These are phyloP conservation scores for Botryotinia narcissicola DNA, from an alignment of 2,329 filamentous ascomycete genomes.

Conservation along the genomic window DNA sequence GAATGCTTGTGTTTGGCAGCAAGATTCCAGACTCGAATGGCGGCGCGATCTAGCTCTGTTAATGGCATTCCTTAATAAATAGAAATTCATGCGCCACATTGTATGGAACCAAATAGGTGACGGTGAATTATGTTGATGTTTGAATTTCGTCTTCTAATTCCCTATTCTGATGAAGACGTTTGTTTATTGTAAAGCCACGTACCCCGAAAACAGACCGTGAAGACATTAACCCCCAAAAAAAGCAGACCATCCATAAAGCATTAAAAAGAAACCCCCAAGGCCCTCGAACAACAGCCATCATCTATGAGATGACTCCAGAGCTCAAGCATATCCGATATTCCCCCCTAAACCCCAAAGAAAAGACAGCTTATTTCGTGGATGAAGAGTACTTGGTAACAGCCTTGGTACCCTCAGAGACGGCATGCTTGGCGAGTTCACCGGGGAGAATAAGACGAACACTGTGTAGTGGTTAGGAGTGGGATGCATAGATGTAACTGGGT, in stretches of 20 bases:
- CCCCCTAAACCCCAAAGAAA: conserved; percentile 55
- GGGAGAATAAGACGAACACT: conserved; percentile 94
- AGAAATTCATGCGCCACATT: background rate
- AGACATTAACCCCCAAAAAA: conserved; percentile 65
- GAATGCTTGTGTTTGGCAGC: background rate
- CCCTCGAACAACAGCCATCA: conserved; percentile 35
- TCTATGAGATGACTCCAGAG: conserved; percentile 42
- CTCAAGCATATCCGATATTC: conserved; percentile 52
- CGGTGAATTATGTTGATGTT: conserved; percentile 12
- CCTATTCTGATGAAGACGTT: conserved; percentile 40
- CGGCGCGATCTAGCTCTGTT: too few species aligned
- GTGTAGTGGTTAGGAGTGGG: conserved; percentile 10
- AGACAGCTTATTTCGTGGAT: conserved; percentile 84
- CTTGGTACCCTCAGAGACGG: conserved; percentile 99
- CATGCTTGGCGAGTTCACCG: conserved; percentile 98
- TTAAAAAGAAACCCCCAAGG: conserved; percentile 49
- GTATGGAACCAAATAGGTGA: background rate
- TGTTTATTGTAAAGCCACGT: conserved; percentile 70
- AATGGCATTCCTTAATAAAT: background rate
- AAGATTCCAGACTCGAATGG: background rate
- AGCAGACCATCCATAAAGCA: conserved; percentile 71
- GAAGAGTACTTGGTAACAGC: conserved; percentile 99
- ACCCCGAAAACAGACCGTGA: conserved; percentile 66
- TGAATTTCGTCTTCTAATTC: conserved; percentile 37
- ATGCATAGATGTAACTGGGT: background rate